Conservation (phyloP, 2,329 filamentous ascomycete genomes). For the Calonectria hongkongensis region DNA sequence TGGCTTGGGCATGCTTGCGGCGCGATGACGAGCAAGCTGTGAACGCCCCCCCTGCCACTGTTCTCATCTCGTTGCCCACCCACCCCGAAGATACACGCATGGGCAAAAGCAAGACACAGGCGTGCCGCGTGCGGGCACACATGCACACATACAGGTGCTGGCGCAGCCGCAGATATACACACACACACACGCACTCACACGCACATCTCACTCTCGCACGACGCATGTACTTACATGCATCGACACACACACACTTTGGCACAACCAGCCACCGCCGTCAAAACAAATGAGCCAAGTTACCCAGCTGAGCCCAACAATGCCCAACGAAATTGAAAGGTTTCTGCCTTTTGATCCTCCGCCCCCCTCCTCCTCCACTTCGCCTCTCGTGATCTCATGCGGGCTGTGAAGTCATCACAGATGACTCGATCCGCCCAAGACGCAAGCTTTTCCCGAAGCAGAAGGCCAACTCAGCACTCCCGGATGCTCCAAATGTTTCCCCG, state of each 20-base stretch:
- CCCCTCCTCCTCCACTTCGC: conserved; percentile 41
- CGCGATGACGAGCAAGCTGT: conserved; percentile 42
- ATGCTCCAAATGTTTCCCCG: conserved; percentile 48
- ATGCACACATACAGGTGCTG: conserved; percentile 3
- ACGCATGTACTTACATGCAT: conserved; percentile 32
- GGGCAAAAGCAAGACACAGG: conserved; percentile 28
- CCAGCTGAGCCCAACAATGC: conserved; percentile 54
- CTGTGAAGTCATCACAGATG: conserved; percentile 54
- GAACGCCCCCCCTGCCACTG: conserved; percentile 39
- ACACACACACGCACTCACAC: conserved; percentile 32
- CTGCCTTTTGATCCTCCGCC: conserved; percentile 37
- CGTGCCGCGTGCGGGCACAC: conserved; percentile 14
- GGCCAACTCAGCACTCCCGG: conserved; percentile 57
- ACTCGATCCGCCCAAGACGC: conserved; percentile 53
- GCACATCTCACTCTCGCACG: conserved; percentile 33
- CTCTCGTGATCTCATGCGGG: conserved; percentile 52
- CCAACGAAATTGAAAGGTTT: conserved; percentile 46
- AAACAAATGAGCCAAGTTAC: conserved; percentile 44
- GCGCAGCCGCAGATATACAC: conserved; percentile 6
- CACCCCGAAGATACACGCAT: conserved; percentile 32
- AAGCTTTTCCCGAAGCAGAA: conserved; percentile 58
- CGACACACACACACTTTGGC: conserved; percentile 41
- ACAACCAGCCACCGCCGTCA: conserved; percentile 48
- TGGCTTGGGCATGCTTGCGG: conserved; percentile 40
- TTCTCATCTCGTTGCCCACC: conserved; percentile 32